Evolutionary conservation across 345 rosid species (phyloP), one percentile per base, ranked within the genome.

Genomic region (Atalantia buxifolia): DNA sequence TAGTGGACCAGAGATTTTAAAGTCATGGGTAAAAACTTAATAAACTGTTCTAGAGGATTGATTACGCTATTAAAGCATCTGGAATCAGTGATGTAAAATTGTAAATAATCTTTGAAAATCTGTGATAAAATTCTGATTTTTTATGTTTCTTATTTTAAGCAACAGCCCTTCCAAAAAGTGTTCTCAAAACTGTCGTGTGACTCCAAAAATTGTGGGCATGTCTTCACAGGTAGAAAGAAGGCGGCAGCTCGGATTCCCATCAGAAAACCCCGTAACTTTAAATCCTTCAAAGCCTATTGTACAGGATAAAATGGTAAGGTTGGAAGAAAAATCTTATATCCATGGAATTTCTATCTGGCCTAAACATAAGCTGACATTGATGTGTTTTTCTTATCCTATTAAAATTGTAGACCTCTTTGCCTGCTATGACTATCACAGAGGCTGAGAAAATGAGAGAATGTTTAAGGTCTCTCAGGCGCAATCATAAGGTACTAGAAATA

Each of bases 361-460:
- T 68, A 45, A 36, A 36, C n/a, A 19, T 42, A 55, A 61, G 79
- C n/a, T 72, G 75, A 77, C 45, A 55, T 9, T 55, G 7, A 40
- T 69, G 35, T 48, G 33, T 21, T 63, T 67, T 72, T 69, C 55
- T 24, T 50, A 66, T 74, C 75, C 48, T 69, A 27, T 78, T 63
- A 36, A 76, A 82, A 66, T 76, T 77, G 82, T 90, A 89, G 91
- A 84, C 40, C n/a, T 4, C 66, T 10, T 64, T 62, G 36, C 77
- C 71, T 74, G 62, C 33, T 38, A 66, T 66, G 68, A 69, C 74
- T 62, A 55, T 69, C 31, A 64, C 82, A 57, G 86, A 87, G 76
- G 76, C 88, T n/a, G 91, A 88, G 75, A 80, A 81, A 72, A 86
- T 94, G 87, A 80, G 87, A 80, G 92, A 91, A 77, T 89, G 93